Conservation (phyloP, 371 early-diverging fungal species). For the Dichotomocladium elegans region DNA sequence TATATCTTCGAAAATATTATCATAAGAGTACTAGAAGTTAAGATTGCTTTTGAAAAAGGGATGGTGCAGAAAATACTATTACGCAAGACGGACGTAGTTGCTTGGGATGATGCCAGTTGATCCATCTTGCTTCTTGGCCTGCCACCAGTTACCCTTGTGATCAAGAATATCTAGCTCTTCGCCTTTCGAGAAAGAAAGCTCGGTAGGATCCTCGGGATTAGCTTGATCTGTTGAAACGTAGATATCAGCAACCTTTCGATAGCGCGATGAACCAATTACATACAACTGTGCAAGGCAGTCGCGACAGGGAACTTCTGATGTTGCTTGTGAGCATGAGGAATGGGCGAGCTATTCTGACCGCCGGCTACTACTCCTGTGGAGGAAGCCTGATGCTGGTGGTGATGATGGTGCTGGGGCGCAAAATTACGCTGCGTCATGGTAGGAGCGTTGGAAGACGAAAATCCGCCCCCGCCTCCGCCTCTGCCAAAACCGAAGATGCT, state of each 20-base stretch:
- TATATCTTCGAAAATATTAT: too few relatives aligned
- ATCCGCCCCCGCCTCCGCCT: slow-evolving; percentile 9
- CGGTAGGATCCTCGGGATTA: slow-evolving; percentile 87
- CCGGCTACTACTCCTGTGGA: background rate
- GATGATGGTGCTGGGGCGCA: background rate
- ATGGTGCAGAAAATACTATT: too few relatives aligned
- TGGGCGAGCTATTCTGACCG: slow-evolving; percentile 2
- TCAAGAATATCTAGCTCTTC: slow-evolving; percentile 83
- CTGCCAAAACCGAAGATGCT: too few relatives aligned
- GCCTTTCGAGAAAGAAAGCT: slow-evolving; percentile 83
- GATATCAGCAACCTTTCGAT: background rate
- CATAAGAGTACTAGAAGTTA: too few relatives aligned
- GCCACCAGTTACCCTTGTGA: slow-evolving; percentile 96
- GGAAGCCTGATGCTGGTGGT: slow-evolving; percentile 4
- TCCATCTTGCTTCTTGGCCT: slow-evolving; percentile 80
- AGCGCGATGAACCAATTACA: background rate
- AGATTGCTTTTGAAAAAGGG: too few relatives aligned
- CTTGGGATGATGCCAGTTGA: slow-evolving; percentile 87
- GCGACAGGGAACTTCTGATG: slow-evolving; percentile 6
- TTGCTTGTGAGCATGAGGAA: slow-evolving; percentile 7
- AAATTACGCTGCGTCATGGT: slow-evolving; percentile 13
- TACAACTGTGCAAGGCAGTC: slow-evolving; percentile 36
- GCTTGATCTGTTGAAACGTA: slow-evolving; percentile 56
- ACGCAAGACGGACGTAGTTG: slow-evolving; percentile 66
- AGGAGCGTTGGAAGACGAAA: slow-evolving; percentile 1